Base-by-base conservation (phyloP, 805 yeast species). In the Cyberlindnera maclurae region DNA sequence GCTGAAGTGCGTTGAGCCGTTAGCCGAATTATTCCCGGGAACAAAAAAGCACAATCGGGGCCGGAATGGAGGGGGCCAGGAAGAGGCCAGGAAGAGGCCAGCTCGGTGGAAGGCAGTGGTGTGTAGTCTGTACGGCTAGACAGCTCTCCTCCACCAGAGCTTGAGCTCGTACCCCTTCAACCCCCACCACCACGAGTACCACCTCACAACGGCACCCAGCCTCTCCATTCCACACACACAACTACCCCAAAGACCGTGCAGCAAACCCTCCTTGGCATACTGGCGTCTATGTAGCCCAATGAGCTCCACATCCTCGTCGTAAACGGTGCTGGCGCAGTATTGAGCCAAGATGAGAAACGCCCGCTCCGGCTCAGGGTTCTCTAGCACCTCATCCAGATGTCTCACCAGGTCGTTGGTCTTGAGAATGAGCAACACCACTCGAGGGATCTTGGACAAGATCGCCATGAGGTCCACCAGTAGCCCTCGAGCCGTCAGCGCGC, bases 341-440 rank as follows among this genome's bases (percentile, higher is more conserved):
- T 77, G 75, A 2, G 96, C 93, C 82, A 93, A 72, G 31, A 93
- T 86, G 47, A 89, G 63, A 49, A 93, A 90, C 0, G 95, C 83
- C 36, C 96, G 68, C 54, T 85, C 90, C 5, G 84, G 81, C 33
- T 89, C 62, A 1, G 96, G 95, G 44, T 79, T 78, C 34, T 82
- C 74, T 40, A 90, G 68, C 39, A 74, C 68, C 54, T 90, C 97
- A 59, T 93, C 98, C 34, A 93, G 66, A 50, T 79, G 82, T 51
- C 99, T 71, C 0, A 95, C 87, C 36, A 93, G 68, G 63, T 93
- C 99, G 57, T 93, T 93, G 0, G 99, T 94, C 57, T 93, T 93
- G 53, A 93, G 65, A 34, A 93, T 85, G 44, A 93, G 68, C 22
- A 93, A 59, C 16, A 93, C 96, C 13, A 89, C 77, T 32, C 89